A percentile compares a stretch with the other conserved stretches of the same genome.
phyloP scores from a whole-genome alignment of 768 basidiomycete species.

The Termitomyces sp. region DNA sequence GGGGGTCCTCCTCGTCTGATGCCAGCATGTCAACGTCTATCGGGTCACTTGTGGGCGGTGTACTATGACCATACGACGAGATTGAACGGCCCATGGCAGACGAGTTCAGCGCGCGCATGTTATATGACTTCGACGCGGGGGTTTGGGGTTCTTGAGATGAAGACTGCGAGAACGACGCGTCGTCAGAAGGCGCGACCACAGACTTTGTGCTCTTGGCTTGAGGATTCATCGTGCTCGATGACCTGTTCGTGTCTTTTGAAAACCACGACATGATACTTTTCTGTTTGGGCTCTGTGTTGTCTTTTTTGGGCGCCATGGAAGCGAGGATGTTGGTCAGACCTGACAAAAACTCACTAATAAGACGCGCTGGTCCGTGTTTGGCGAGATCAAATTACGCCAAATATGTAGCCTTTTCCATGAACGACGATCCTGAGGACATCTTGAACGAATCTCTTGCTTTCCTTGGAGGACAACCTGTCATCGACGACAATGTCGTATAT shows the following conservation, averaged over 20 bases:
- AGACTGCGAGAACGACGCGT: slow-evolving; percentile 26
- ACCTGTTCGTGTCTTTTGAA: slow-evolving; percentile 26
- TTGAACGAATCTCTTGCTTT: slow-evolving; percentile 47
- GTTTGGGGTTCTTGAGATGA: slow-evolving; percentile 33
- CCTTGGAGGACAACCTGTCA: slow-evolving; percentile 37
- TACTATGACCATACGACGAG: slow-evolving; percentile 49
- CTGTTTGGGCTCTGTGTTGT: slow-evolving; percentile 45
- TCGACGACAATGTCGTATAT: slow-evolving; percentile 37
- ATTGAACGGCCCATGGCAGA: slow-evolving; percentile 33
- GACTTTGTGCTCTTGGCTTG: slow-evolving; percentile 16
- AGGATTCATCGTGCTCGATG: slow-evolving; percentile 16
- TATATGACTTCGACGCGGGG: slow-evolving; percentile 30
- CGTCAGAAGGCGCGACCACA: slow-evolving; percentile 11
- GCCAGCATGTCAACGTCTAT: slow-evolving; percentile 73
- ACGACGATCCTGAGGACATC: slow-evolving; percentile 38
- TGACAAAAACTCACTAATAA: not conserved
- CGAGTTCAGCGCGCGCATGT: slow-evolving; percentile 27
- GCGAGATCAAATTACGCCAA: slow-evolving; percentile 1
- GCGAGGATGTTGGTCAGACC: not conserved
- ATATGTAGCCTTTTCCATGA: slow-evolving; percentile 2
- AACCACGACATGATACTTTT: slow-evolving; percentile 75
- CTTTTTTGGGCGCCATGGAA: slow-evolving; percentile 38
- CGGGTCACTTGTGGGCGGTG: slow-evolving; percentile 74
- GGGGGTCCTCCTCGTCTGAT: slow-evolving; percentile 39
- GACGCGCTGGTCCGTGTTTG: slow-evolving; percentile 33